Conservation (phyloP, 1,139 yeast genomes). For the Taiozyma sp. region DNA sequence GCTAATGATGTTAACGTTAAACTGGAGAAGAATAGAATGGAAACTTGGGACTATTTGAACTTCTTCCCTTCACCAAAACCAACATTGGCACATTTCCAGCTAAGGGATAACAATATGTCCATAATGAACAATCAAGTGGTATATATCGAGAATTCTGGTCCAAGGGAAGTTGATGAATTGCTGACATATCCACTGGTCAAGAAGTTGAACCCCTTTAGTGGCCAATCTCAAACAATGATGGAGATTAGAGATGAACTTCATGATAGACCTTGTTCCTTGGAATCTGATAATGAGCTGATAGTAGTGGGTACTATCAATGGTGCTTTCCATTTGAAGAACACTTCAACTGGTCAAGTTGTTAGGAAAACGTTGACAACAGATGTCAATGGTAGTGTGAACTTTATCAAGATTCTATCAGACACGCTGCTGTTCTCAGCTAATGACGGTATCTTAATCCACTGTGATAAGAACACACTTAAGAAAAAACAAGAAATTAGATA, state of each 20-base stretch:
- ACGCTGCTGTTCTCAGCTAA: constrained; percentile 40
- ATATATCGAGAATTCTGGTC: constrained; percentile 23
- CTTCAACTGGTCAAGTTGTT: constrained; percentile 26
- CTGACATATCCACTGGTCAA: constrained; percentile 24
- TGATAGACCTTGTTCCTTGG: constrained; percentile 42
- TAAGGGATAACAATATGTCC: constrained; percentile 39
- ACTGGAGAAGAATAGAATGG: constrained; percentile 22
- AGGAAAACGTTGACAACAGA: constrained; percentile 39
- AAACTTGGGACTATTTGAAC: constrained; percentile 35
- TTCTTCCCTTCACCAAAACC: constrained; percentile 43
- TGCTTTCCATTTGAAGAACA: constrained; percentile 37
- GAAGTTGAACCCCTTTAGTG: constrained; percentile 25
- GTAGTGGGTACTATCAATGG: constrained; percentile 56
- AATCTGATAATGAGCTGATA: constrained; percentile 37
- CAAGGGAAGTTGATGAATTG: constrained; percentile 29
- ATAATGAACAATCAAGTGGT: constrained; percentile 3
- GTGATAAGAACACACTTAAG: constrained; percentile 31
- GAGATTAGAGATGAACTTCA: constrained; percentile 31
- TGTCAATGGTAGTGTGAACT: constrained; percentile 52
- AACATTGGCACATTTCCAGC: constrained; percentile 51
- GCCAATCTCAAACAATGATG: constrained; percentile 35
- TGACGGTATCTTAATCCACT: constrained; percentile 38
- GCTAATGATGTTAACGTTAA: constrained; percentile 6
- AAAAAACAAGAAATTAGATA: constrained; percentile 19
- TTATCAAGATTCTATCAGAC: constrained; percentile 34